Base-by-base conservation (phyloP, 768 basidiomycete species). In the Lactifluus subvellereus region DNA sequence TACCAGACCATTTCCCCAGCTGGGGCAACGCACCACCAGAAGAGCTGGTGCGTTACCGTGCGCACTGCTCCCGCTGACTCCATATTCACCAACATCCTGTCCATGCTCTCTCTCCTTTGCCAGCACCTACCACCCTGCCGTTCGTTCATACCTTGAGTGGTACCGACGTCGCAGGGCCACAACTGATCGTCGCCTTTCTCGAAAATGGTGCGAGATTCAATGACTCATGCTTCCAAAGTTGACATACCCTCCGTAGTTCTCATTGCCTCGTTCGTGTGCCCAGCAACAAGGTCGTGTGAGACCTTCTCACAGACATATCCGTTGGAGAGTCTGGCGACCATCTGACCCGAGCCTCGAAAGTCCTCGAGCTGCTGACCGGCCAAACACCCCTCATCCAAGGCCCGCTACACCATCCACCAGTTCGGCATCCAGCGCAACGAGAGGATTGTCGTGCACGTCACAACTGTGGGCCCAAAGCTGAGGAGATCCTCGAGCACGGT, bases 401-500 rank as follows among this genome's bases (percentile, higher is more conserved):
- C 96, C 66, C 92, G 97, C 70, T 98, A 96, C 89, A 98, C 96
- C 74, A 94, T 98, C 78, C 94, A 95, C 71, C 90, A 91, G 54
- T 99, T 27, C 27, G 27, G 2, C 27, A 27, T 27, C 2, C 27
- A 2, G 27, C 2, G 27, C 27, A 27, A 27, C 27, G 2, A 27
- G 27, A 27, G 3, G 27, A 27, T 27, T 27, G 27, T 2, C 27
- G 2, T 27, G 27, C 83, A 58, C 37, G 57, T 58, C 47, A 58
- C 57, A 0, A 58, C 50, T 50, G 57, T 27, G 57, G 57, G 27
- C 57, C 57, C 9, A 58, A 58, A 18, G 57, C 57, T 13, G 57
- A 58, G 48, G 48, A 58, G 27, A 27, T 27, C 27, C 27, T 27
- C 27, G 27, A 27, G 27, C 27, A 2, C 27, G 27, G 27, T 27